Percentiles rank a stretch among this genome's conserved stretches.
phyloP scores from a whole-genome alignment of 257 asterid species.

The Lavandula angustifolia region DNA sequence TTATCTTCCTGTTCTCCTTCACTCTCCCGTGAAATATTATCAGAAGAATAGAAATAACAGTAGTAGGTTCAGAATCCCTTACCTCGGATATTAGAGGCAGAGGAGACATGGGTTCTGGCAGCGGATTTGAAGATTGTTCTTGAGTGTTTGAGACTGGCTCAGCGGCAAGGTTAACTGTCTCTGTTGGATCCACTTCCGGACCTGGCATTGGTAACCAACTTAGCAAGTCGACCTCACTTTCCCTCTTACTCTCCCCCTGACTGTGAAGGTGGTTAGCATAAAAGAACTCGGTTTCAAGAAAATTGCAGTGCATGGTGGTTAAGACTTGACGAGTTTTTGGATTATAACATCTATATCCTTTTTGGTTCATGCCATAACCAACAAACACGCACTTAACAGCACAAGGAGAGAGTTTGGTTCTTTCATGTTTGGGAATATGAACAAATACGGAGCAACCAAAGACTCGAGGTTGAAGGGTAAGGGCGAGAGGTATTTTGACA shows the following conservation, averaged over 20 bases:
- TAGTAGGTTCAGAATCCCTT: neutral
- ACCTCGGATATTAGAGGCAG: neutral
- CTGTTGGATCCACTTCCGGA: too few relatives aligned
- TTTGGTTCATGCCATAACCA: too few relatives aligned
- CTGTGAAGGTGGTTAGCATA: too few relatives aligned
- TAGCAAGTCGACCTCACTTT: neutral
- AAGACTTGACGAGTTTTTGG: too few relatives aligned
- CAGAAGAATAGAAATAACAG: neutral
- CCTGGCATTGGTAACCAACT: neutral
- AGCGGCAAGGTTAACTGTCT: neutral
- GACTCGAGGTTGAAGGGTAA: neutral
- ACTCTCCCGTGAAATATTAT: neutral
- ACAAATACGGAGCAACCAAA: too few relatives aligned
- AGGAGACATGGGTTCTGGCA: neutral
- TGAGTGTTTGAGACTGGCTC: neutral
- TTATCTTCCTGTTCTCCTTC: neutral
- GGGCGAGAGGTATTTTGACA: neutral
- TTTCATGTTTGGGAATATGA: too few relatives aligned
- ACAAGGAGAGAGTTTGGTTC: too few relatives aligned
- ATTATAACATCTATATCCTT: too few relatives aligned
- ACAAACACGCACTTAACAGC: too few relatives aligned
- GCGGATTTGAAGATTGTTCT: neutral
- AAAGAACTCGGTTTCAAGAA: neutral
- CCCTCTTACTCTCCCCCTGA: too few relatives aligned
- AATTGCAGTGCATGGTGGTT: too few relatives aligned